phyloP scores from a whole-genome alignment of 2,329 filamentous ascomycete genomes.

The Parascedosporium putredinis region DNA sequence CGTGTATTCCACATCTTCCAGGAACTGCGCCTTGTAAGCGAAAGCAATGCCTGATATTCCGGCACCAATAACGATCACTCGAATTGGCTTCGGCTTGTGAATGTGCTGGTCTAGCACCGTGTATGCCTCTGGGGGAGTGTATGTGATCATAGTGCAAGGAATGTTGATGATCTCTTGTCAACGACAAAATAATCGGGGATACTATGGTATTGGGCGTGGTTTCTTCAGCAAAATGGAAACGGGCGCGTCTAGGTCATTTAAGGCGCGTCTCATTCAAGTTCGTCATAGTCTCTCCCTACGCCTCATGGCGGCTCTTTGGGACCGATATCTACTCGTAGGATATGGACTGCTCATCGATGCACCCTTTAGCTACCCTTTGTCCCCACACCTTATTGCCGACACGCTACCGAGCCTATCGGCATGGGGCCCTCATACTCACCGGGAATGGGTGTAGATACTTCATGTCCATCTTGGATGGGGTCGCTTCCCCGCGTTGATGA shows the following conservation, averaged over 20 bases:
- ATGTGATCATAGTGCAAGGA: background rate
- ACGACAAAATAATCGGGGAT: too few relatives aligned
- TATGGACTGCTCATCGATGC: too few relatives aligned
- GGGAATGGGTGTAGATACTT: too few relatives aligned
- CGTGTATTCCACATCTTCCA: conserved; percentile 8
- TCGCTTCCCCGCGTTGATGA: too few relatives aligned
- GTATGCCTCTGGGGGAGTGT: background rate
- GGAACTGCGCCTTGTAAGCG: conserved; percentile 5
- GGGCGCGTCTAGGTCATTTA: background rate
- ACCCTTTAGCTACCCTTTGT: too few relatives aligned
- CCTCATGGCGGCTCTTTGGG: background rate
- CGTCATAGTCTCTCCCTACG: background rate
- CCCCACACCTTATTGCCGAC: too few relatives aligned
- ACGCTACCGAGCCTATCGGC: too few relatives aligned
- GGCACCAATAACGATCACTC: conserved; percentile 5
- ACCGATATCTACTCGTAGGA: background rate
- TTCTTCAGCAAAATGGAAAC: too few relatives aligned
- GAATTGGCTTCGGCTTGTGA: background rate
- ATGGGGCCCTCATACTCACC: too few relatives aligned
- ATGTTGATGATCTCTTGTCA: too few relatives aligned
- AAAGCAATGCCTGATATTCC: conserved; percentile 7
- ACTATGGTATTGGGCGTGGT: too few relatives aligned
- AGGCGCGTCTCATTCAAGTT: background rate
- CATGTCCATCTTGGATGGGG: too few relatives aligned
- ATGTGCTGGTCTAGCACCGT: conserved; percentile 1